These are phyloP conservation scores for Pochonia chlamydosporia DNA, from an alignment of 2,329 filamentous ascomycete species.

Conservation along the genomic window DNA sequence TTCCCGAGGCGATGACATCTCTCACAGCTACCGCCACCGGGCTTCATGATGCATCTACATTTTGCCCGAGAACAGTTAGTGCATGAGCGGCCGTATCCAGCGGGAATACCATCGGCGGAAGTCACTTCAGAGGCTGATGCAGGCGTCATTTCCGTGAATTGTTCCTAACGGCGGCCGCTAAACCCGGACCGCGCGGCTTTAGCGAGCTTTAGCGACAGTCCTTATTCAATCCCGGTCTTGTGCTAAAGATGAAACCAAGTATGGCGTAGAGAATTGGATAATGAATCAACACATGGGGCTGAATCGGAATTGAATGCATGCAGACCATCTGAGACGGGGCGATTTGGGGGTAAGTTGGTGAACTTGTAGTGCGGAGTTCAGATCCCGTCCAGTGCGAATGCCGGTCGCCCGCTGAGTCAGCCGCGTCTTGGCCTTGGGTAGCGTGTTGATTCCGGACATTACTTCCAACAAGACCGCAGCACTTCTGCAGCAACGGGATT, in stretches of 20 bases:
- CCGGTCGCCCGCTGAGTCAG: background rate
- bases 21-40: constrained; percentile 28
- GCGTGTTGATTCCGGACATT: no score
- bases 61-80: constrained; percentile 42
- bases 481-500: no score
- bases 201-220: background rate
- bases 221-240: background rate
- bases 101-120: constrained; percentile 20
- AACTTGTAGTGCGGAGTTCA: background rate
- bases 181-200: background rate
- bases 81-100: constrained; percentile 38
- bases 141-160: background rate
- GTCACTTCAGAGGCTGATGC: background rate
- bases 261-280: background rate
- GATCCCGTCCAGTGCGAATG: background rate
- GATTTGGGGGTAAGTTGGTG: background rate
- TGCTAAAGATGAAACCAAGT: background rate
- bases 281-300: background rate
- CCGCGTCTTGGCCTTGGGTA: background rate
- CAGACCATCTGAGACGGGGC: background rate
- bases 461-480: no score
- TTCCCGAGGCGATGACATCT: constrained; percentile 41
- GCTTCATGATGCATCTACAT: constrained; percentile 40
- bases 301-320: background rate
- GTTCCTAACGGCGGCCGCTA: background rate